Conservation (phyloP, 441 rosid species). For the Pelargonium australe region DNA sequence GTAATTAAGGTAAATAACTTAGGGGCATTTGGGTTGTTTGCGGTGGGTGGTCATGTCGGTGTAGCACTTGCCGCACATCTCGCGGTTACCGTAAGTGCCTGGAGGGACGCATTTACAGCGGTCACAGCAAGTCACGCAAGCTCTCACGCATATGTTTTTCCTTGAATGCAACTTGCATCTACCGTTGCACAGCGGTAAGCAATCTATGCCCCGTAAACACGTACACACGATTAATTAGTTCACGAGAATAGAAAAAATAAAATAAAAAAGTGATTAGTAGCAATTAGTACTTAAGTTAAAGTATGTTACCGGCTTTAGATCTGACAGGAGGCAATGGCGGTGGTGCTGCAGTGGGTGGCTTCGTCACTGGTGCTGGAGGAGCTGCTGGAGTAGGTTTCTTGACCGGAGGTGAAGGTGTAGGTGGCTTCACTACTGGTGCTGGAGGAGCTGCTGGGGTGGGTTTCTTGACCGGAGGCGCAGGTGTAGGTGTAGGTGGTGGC, state of each 20-base stretch:
- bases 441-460: slow-evolving; percentile 8
- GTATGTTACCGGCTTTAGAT: slow-evolving; percentile 36
- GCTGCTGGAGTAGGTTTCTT: slow-evolving; percentile 27
- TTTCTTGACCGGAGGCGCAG: slow-evolving; percentile 4
- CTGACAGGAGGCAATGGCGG: slow-evolving; percentile 43
- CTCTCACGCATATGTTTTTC: slow-evolving; percentile 52
- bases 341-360: slow-evolving; percentile 14
- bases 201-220: slow-evolving; percentile 37
- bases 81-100: slow-evolving; percentile 77
- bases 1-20: slow-evolving; percentile 26
- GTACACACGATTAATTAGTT: no score
- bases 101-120: slow-evolving; percentile 93
- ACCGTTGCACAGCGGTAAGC: slow-evolving; percentile 52
- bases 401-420: slow-evolving; percentile 23
- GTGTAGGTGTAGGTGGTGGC: neutral
- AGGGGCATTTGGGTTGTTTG: slow-evolving; percentile 63
- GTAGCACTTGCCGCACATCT: slow-evolving; percentile 79
- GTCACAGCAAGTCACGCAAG: slow-evolving; percentile 75
- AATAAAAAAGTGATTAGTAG: no score
- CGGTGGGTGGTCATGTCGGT: slow-evolving; percentile 64
- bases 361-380: neutral
- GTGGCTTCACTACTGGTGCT: slow-evolving; percentile 17
- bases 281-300: no score
- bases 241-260: no score
- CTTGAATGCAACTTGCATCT: slow-evolving; percentile 75